Evolutionary conservation across 148 eudicot genomes (phyloP), one percentile per base, ranked within the genome.

Genomic region (Rhododendron molle): DNA sequence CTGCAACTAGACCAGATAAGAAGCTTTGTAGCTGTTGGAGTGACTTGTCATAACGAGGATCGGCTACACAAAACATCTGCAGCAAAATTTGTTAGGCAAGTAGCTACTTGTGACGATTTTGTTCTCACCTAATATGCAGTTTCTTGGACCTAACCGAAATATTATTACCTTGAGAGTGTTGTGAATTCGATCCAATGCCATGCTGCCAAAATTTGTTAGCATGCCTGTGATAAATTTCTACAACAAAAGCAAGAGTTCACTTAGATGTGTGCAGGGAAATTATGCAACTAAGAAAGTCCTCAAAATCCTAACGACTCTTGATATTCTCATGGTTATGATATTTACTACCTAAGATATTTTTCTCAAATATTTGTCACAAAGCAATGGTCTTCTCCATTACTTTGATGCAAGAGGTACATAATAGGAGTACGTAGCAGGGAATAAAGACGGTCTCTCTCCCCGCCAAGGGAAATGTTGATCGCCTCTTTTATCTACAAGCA

Each of bases 141-240:
- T 11, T 26, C n/a, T 12, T 26, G n/a, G 78, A 49, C 76, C 26
- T 21, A 20, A 80, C 9, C 7, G 44, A 67, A 81, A 78, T 56
- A 65, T 76, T 73, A 38, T 86, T 87, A 97, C 99, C 98, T 97
- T 97, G 89, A 97, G 91, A 77, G 96, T 95, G 87, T 97, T 97
- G 81, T 97, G 99, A 81, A 97, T 95, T 40, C 95, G 93, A 83
- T 95, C 99, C 89, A 95, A 89, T 40, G 96, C 92, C 99, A 95
- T 93, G 93, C 94, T 93, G 81, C 99, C 99, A 78, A 97, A 93
- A 87, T 97, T 97, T 80, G 98, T 97, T 74, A 97, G 98, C 99
- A 97, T 97, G 84, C 98, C 98, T 86, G 91, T 88, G 82, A 97
- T 94, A 84, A 93, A 97, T 93, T 97, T 97, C 99, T 97, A 91